Base-by-base conservation (phyloP, 75 land plant species). In the Gnetum montanum region DNA sequence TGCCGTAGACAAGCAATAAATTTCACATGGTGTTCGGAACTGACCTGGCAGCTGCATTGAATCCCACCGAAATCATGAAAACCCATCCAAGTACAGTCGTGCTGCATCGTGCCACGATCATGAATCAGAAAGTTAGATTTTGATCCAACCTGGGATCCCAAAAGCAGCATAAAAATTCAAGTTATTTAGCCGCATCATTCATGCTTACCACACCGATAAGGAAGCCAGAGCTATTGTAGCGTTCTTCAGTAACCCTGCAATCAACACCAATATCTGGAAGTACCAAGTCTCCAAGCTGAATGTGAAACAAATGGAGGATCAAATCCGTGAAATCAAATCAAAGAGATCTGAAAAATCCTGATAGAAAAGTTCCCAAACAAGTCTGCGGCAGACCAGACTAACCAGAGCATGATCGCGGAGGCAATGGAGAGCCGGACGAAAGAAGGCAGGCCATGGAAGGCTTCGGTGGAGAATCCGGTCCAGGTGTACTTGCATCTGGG, bases 1-100 rank as follows among this genome's bases (percentile, higher is more conserved):
- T n/a, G n/a, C n/a, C n/a, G n/a, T n/a, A n/a, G n/a, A n/a, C n/a
- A n/a, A n/a, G n/a, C n/a, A n/a, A n/a, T n/a, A n/a, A n/a, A n/a
- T n/a, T n/a, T n/a, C n/a, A n/a, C n/a, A n/a, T n/a, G n/a, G n/a
- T n/a, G n/a, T n/a, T n/a, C n/a, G n/a, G 46, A 33, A 66, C 62
- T 54, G 10, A 73, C 88, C 89, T 84, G 31, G 69, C 85, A 45
- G 92, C 81, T 7, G 81, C 92, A 64, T 83, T 80, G 49, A 87
- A 70, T 0, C 89, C 89, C 16, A 80, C 74, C 7, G 92, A 61
- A 8, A 87, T 63, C 92, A 87, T 87, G 71, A 67, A 80, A 4
- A 63, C 55, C 71, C 76, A 61, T 0, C 81, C 79, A 13, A 40
- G 7, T 8, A 78, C 54, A 0, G 73, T 70, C 63, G 67, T 70